phyloP scores from a whole-genome alignment of 2,329 filamentous ascomycete species.

The Diplodia seriata region DNA sequence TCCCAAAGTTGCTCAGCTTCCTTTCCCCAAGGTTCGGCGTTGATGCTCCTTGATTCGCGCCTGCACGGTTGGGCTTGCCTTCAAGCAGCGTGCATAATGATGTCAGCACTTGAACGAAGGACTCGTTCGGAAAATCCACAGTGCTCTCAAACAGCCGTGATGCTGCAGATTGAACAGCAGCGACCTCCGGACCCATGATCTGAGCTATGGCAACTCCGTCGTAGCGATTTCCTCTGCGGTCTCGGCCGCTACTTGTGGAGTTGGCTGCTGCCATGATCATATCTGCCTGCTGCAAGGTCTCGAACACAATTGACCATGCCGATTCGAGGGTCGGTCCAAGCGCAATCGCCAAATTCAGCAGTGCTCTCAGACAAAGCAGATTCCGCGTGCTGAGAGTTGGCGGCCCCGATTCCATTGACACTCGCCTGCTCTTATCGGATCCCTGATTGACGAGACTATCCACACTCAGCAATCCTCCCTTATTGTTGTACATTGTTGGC shows the following conservation, averaged over 20 bases:
- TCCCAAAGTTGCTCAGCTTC: slow-evolving; percentile 30
- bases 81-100: slow-evolving; percentile 76
- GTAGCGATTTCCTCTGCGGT: slow-evolving; percentile 36
- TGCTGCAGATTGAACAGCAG: slow-evolving; percentile 87
- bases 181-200: slow-evolving; percentile 74
- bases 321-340: slow-evolving; percentile 83
- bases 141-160: slow-evolving; percentile 90
- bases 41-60: slow-evolving; percentile 32
- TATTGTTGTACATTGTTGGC: slow-evolving; percentile 70
- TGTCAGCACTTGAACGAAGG: slow-evolving; percentile 78
- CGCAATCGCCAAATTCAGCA: slow-evolving; percentile 95
- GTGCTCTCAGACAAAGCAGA: slow-evolving; percentile 83
- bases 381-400: slow-evolving; percentile 79
- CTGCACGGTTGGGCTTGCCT: slow-evolving; percentile 38
- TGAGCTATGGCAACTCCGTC: slow-evolving; percentile 42
- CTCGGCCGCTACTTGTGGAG: slow-evolving; percentile 34
- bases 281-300: slow-evolving; percentile 91
- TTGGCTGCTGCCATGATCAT: slow-evolving; percentile 71
- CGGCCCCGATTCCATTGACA: slow-evolving; percentile 58
- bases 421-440: slow-evolving; percentile 67
- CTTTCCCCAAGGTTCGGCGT: slow-evolving; percentile 14
- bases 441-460: slow-evolving; percentile 70
- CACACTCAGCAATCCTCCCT: slow-evolving; percentile 74
- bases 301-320: slow-evolving; percentile 90
- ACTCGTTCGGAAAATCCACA: slow-evolving; percentile 81